Evolutionary conservation across 306 rosid species (phyloP).

Genomic region (Cucurbita ficifolia): DNA sequence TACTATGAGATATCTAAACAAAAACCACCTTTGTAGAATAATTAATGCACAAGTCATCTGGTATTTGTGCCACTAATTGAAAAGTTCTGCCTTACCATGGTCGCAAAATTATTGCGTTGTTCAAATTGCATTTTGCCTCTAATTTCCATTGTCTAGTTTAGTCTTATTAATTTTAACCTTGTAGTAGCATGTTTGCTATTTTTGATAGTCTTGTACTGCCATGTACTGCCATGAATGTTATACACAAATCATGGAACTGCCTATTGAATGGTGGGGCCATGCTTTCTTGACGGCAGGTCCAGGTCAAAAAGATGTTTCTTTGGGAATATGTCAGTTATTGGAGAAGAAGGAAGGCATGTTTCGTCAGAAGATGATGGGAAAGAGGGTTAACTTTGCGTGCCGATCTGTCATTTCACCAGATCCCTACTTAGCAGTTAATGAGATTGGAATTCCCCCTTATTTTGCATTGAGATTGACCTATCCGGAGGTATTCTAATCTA

Average conservation of each 20-base stretch:
- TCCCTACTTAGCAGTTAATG: constrained; percentile 95
- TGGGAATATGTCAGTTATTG: constrained; percentile 79
- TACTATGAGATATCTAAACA: too few relatives aligned
- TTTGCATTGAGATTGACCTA: constrained; percentile 72
- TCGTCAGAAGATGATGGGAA: constrained; percentile 99
- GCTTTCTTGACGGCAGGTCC: constrained; percentile 23
- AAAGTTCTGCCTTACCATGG: too few relatives aligned
- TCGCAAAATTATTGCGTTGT: too few relatives aligned
- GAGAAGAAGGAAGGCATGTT: constrained; percentile 95
- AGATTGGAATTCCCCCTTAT: constrained; percentile 92
- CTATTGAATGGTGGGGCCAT: constrained; percentile 8
- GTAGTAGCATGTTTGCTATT: too few relatives aligned
- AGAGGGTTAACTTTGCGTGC: constrained; percentile 92
- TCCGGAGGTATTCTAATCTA: constrained; percentile 60
- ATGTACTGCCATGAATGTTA: too few relatives aligned
- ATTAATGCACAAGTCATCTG: too few relatives aligned
- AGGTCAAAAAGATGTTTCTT: constrained; percentile 33
- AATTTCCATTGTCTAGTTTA: too few relatives aligned
- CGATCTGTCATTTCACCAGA: constrained; percentile 98
- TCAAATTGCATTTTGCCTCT: too few relatives aligned
- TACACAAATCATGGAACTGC: neutral
- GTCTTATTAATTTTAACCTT: too few relatives aligned
- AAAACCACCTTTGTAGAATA: too few relatives aligned
- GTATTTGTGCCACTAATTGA: too few relatives aligned
- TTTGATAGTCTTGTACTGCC: too few relatives aligned